Conservation (phyloP, 371 early-diverging fungal genomes). For the Actinomortierella wolfii region DNA sequence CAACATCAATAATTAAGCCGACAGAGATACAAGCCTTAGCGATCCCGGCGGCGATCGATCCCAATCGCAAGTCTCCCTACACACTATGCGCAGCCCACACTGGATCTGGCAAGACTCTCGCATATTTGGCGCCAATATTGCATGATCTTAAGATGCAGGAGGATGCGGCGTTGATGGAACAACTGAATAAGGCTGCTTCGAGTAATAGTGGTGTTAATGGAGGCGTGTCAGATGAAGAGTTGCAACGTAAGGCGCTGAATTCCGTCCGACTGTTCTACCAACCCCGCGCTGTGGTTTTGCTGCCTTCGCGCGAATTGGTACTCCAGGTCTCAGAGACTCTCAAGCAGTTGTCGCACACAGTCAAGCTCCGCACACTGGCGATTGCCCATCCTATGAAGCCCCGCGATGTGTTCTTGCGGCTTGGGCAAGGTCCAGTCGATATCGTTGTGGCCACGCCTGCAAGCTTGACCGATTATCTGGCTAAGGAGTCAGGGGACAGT, state of each 20-base stretch:
- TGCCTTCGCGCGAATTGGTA: constrained; percentile 95
- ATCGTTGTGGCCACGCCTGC: constrained; percentile 84
- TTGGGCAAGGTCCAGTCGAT: constrained; percentile 70
- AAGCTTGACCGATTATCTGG: constrained; percentile 50
- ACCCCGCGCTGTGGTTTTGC: constrained; percentile 92
- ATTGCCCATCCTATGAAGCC: constrained; percentile 54
- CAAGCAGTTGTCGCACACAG: constrained; percentile 70
- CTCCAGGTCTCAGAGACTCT: constrained; percentile 75
- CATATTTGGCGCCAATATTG: constrained; percentile 91
- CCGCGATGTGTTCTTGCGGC: constrained; percentile 44
- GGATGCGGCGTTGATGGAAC: constrained; percentile 46
- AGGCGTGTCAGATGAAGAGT: constrained; percentile 21
- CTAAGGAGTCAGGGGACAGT: constrained; percentile 5
- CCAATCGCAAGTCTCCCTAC: constrained; percentile 52
- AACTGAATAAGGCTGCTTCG: constrained; percentile 50
- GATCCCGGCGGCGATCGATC: constrained; percentile 75
- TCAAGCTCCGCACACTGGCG: constrained; percentile 73
- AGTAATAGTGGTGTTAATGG: constrained; percentile 7
- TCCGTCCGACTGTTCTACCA: constrained; percentile 58
- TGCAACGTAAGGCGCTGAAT: constrained; percentile 25
- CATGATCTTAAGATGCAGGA: constrained; percentile 72
- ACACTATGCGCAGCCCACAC: constrained; percentile 93
- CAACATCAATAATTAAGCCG: constrained; percentile 52
- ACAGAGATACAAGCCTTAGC: constrained; percentile 93
- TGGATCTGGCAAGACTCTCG: constrained; percentile 98